Percentiles rank a stretch among this genome's conserved stretches.
Conservation (phyloP, 1,284 basidiomycete genomes). For the Trametes pubescens region DNA sequence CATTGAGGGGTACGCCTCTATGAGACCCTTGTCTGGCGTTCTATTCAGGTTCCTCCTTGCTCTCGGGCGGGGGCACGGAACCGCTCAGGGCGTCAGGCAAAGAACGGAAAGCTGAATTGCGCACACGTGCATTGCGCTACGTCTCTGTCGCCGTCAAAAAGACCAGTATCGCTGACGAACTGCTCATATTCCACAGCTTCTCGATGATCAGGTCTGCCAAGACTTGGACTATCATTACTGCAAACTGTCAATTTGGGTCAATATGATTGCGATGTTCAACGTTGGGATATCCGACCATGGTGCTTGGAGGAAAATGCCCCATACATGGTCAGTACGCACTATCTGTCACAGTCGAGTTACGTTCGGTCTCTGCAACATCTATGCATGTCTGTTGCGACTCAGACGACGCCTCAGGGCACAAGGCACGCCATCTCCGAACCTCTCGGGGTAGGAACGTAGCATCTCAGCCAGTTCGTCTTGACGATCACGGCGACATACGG, state of each 20-base stretch:
- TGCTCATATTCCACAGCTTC: no score
- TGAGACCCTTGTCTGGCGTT: constrained; percentile 29
- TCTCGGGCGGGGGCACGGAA: constrained; percentile 41
- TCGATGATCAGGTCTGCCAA: no score
- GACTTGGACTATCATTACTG: no score
- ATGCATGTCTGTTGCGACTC: neutral
- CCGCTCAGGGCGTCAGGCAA: constrained; percentile 42
- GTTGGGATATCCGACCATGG: no score
- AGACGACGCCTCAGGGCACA: neutral
- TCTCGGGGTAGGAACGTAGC: neutral
- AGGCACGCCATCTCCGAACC: neutral
- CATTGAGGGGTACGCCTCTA: constrained; percentile 29
- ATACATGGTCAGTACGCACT: no score
- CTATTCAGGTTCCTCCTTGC: constrained; percentile 30
- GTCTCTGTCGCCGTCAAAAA: no score
- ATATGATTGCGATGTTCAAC: no score
- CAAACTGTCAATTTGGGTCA: no score
- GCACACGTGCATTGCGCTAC: neutral
- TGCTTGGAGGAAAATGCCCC: no score
- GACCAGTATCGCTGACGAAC: no score
- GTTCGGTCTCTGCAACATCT: neutral
- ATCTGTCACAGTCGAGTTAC: no score
- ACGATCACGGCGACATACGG: neutral
- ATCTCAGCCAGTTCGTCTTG: neutral
- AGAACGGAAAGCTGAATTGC: constrained; percentile 54